These are phyloP conservation scores for Pinus albicaulis DNA, from an alignment of 75 land plant species.

Conservation along the genomic window DNA sequence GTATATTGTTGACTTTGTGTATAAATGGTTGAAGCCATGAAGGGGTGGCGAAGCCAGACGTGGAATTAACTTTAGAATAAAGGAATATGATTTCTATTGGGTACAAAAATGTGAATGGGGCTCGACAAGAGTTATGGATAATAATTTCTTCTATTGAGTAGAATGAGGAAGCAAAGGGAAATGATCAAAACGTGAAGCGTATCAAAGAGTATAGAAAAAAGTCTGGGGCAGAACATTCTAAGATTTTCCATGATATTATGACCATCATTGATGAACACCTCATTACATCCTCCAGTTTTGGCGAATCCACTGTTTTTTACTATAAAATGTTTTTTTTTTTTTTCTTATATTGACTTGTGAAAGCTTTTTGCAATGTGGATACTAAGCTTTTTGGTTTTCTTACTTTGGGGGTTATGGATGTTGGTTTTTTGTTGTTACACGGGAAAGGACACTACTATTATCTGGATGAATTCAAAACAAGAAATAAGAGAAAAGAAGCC, in stretches of 20 bases:
- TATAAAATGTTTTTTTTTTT: conserved; percentile 89
- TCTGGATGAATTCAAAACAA: conserved; percentile 60
- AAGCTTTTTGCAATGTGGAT: neutral
- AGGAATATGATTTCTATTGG: conserved; percentile 60
- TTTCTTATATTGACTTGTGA: neutral
- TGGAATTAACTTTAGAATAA: conserved; percentile 67
- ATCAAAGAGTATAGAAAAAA: conserved; percentile 62
- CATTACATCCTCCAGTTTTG: conserved; percentile 47
- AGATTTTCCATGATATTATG: conserved; percentile 53
- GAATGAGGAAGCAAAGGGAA: conserved; percentile 65
- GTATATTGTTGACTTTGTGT: neutral
- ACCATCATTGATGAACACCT: conserved; percentile 66
- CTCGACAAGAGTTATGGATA: conserved; percentile 64
- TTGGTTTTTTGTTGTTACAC: conserved; percentile 3
- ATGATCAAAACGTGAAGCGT: conserved; percentile 50
- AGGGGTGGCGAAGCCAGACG: conserved; percentile 57
- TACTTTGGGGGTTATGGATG: neutral
- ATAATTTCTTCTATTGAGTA: conserved; percentile 69
- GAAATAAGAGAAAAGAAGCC: conserved; percentile 58
- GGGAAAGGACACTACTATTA: conserved; percentile 75
- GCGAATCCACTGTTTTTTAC: conserved; percentile 71
- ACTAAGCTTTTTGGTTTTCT: neutral
- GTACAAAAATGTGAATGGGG: conserved; percentile 67
- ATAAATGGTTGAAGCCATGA: conserved; percentile 58
- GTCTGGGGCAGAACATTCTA: conserved; percentile 50